phyloP scores from a whole-genome alignment of 2,329 filamentous ascomycete genomes.

The Monilinia vaccinii-corymbosi region DNA sequence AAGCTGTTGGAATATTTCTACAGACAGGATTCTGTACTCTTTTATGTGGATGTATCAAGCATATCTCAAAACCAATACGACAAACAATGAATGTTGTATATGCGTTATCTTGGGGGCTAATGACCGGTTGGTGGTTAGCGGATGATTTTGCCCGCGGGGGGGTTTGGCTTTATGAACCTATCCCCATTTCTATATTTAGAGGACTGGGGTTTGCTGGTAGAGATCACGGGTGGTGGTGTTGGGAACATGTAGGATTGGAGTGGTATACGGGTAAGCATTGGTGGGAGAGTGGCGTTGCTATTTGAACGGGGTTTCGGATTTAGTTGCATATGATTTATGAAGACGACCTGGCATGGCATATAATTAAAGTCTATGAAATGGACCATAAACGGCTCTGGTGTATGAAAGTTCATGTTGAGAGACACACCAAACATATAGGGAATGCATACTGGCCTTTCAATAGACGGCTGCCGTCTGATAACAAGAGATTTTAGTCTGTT shows the following conservation, averaged over 20 bases:
- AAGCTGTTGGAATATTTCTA: constrained; percentile 54
- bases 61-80: constrained; percentile 38
- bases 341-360: neutral
- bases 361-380: neutral
- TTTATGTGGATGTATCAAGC: constrained; percentile 29
- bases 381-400: neutral
- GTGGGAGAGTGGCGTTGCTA: constrained; percentile 37
- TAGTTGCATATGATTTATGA: neutral
- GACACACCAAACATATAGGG: neutral
- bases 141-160: constrained; percentile 69
- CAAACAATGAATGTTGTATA: constrained; percentile 52
- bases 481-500: neutral
- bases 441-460: neutral
- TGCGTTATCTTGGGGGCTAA: constrained; percentile 56
- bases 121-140: constrained; percentile 55
- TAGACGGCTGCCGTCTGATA: neutral
- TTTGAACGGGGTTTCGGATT: neutral
- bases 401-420: neutral
- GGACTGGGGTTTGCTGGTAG: constrained; percentile 52
- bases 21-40: constrained; percentile 40
- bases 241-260: constrained; percentile 41
- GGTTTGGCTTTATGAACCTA: constrained; percentile 71
- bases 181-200: constrained; percentile 67
- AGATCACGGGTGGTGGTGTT: constrained; percentile 60
- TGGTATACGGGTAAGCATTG: constrained; percentile 55